A percentile compares a stretch with the other conserved stretches of the same genome.
These are phyloP conservation scores for Taxillus chinensis DNA, from an alignment of 164 flowering plant genomes.

Conservation along the genomic window DNA sequence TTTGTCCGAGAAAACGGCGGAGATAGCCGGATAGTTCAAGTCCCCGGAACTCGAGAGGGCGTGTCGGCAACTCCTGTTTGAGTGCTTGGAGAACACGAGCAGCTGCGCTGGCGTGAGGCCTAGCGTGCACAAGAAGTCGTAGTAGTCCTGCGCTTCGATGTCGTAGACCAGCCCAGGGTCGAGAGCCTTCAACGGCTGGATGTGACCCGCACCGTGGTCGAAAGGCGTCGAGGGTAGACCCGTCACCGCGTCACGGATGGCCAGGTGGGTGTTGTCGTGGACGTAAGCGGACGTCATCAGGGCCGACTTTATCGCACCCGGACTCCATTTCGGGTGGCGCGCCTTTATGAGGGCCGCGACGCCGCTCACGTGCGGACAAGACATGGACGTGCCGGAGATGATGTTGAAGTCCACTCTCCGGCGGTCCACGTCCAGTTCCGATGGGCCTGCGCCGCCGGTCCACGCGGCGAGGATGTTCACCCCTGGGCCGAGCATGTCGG, in stretches of 20 bases:
- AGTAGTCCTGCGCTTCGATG: slow-evolving; percentile 34
- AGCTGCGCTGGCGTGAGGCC: slow-evolving; percentile 21
- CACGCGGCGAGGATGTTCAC: slow-evolving; percentile 57
- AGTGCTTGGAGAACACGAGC: slow-evolving; percentile 22
- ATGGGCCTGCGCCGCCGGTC: slow-evolving; percentile 35
- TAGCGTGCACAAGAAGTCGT: slow-evolving; percentile 42
- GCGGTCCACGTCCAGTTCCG: slow-evolving; percentile 27
- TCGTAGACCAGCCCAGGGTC: slow-evolving; percentile 48
- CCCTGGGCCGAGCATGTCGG: slow-evolving; percentile 42
- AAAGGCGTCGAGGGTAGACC: slow-evolving; percentile 24
- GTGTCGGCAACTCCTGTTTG: slow-evolving; percentile 29
- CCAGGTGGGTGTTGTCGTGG: slow-evolving; percentile 29
- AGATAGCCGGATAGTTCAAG: slow-evolving; percentile 41
- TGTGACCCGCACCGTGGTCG: slow-evolving; percentile 50
- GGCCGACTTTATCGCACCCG: slow-evolving; percentile 49
- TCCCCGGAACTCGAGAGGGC: slow-evolving; percentile 23
- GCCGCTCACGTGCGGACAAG: slow-evolving; percentile 56
- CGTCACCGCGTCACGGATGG: slow-evolving; percentile 29
- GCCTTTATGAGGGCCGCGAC: slow-evolving; percentile 41
- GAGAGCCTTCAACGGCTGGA: slow-evolving; percentile 37
- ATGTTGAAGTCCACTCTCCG: slow-evolving; percentile 37
- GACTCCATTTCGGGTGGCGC: slow-evolving; percentile 50
- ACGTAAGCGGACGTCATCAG: slow-evolving; percentile 50
- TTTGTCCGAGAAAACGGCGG: slow-evolving; percentile 25
- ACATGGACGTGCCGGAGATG: slow-evolving; percentile 53